Percentiles rank a stretch among this genome's conserved stretches.
Evolutionary conservation across 2,329 filamentous ascomycete genomes (phyloP).

Genomic region (Xylariaceae sp.): DNA sequence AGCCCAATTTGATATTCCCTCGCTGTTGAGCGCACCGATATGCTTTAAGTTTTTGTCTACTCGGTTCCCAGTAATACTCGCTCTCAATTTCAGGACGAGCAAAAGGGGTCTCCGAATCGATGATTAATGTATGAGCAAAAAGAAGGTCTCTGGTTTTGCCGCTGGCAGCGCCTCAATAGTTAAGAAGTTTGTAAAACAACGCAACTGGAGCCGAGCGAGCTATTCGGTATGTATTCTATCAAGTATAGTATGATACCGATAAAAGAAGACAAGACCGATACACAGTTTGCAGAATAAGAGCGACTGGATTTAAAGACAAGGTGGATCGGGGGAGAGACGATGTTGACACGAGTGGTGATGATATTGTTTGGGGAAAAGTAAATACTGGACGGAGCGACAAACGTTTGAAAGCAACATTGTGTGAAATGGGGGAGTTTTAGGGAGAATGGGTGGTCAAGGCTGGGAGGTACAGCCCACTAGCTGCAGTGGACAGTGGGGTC

Average conservation of each 20-base stretch:
- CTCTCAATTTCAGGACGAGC: too few relatives aligned
- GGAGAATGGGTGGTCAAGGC: constrained; percentile 11
- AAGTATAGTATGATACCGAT: constrained; percentile 5
- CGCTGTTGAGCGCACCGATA: too few relatives aligned
- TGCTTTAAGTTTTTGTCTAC: too few relatives aligned
- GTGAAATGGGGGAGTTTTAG: constrained; percentile 15
- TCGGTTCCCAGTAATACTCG: too few relatives aligned
- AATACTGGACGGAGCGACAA: constrained; percentile 13
- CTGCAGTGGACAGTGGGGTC: constrained; percentile 13
- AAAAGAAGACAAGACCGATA: constrained; percentile 4
- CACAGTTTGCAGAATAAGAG: constrained; percentile 3
- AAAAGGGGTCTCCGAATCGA: too few relatives aligned
- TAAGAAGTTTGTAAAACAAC: too few relatives aligned
- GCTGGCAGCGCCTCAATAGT: too few relatives aligned
- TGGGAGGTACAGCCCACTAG: constrained; percentile 11
- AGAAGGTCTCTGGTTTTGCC: too few relatives aligned
- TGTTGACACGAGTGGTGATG: constrained; percentile 1
- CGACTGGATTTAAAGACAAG: constrained; percentile 1
- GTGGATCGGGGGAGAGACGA: background rate
- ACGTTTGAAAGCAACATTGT: constrained; percentile 8
- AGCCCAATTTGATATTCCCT: too few relatives aligned
- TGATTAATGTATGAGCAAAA: too few relatives aligned
- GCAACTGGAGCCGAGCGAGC: too few relatives aligned
- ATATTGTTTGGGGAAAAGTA: constrained; percentile 12
- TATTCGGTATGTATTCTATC: constrained; percentile 10